phyloP scores from a whole-genome alignment of 768 basidiomycete species.

The Lactarius sp. region DNA sequence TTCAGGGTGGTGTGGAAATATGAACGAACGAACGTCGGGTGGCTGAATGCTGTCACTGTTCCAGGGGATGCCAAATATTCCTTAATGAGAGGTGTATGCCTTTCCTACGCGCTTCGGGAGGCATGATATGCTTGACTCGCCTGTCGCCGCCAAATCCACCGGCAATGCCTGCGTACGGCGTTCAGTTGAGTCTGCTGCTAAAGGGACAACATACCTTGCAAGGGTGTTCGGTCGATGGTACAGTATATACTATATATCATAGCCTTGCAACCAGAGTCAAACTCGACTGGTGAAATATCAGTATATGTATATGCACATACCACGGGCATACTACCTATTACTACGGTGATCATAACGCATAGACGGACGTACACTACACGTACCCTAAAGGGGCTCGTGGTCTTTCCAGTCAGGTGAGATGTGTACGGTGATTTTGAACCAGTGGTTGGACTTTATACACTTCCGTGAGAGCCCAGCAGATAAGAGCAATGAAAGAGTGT shows the following conservation, averaged over 20 bases:
- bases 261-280: conserved; percentile 92
- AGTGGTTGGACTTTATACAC: conserved; percentile 74
- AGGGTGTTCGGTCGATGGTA: conserved; percentile 41
- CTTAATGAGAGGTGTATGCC: conserved; percentile 66
- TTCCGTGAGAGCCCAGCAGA: conserved; percentile 1
- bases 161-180: conserved; percentile 63
- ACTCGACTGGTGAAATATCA: conserved; percentile 64
- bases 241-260: conserved; percentile 72
- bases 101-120: conserved; percentile 52
- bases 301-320: not conserved
- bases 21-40: conserved; percentile 58
- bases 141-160: conserved; percentile 84
- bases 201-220: conserved; percentile 27
- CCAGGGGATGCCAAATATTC: conserved; percentile 91
- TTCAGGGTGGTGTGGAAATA: not conserved
- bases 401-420: conserved; percentile 75
- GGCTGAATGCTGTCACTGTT: conserved; percentile 77
- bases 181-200: not conserved
- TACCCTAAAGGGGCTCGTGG: conserved; percentile 54
- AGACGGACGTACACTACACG: conserved; percentile 61
- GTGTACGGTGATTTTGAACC: conserved; percentile 84
- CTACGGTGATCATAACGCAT: not conserved
- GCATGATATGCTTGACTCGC: conserved; percentile 92
- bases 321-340: not conserved
- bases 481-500: not conserved